phyloP scores from a whole-genome alignment of 306 rosid genomes.

The Lupinus albus region DNA sequence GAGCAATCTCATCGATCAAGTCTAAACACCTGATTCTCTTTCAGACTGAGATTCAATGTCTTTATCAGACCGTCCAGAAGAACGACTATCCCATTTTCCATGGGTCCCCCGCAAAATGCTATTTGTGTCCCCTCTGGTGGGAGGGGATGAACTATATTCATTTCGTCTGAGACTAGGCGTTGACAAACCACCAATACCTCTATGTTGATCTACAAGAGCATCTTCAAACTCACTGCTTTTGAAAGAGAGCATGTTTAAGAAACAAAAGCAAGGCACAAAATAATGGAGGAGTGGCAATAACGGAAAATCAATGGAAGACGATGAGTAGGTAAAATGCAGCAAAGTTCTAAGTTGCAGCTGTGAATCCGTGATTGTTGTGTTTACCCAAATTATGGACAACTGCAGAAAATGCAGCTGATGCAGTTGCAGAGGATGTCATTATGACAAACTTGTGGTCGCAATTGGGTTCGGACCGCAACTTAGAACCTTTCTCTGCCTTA shows the following conservation, averaged over 20 bases:
- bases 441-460: too few species aligned
- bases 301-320: background rate
- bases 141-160: conserved; percentile 87
- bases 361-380: too few species aligned
- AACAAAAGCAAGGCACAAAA: conserved; percentile 40
- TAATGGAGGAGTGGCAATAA: conserved; percentile 6
- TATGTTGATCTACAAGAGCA: conserved; percentile 64
- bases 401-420: too few species aligned
- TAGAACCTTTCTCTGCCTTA: background rate
- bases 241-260: background rate
- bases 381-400: too few species aligned
- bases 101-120: conserved; percentile 65
- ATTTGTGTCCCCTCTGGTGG: conserved; percentile 66
- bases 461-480: too few species aligned
- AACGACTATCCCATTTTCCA: conserved; percentile 88
- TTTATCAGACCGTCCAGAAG: conserved; percentile 74
- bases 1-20: conserved; percentile 35
- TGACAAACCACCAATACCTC: conserved; percentile 66
- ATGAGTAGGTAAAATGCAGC: conserved; percentile 2
- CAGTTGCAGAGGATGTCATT: too few species aligned
- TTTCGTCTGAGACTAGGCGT: conserved; percentile 62
- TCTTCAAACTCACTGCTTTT: conserved; percentile 80
- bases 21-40: conserved; percentile 74
- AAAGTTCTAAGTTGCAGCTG: background rate
- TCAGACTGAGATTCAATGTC: conserved; percentile 86